Base-by-base conservation (phyloP, 1,139 yeast species). In the Meyerozyma guilliermondii region DNA sequence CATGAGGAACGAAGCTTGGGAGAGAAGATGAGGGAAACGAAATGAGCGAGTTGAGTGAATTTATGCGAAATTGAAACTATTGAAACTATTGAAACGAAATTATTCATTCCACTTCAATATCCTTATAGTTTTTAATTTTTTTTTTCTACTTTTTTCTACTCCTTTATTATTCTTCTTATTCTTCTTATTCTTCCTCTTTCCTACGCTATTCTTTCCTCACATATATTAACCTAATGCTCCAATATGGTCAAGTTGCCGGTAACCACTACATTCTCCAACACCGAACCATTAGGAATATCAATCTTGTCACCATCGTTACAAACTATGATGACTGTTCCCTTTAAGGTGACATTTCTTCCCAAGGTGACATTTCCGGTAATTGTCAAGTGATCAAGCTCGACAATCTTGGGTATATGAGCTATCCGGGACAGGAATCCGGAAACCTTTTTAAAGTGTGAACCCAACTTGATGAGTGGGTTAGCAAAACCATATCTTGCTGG, bases 301-400 rank as follows among this genome's bases (percentile, higher is more conserved):
- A 92, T 92, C 71, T 81, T 87, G 63, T 88, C 94, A 50, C 98
- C 98, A 59, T 92, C 98, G 49, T 92, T 91, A 68, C 98, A 91
- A 45, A 92, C 98, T 55, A 92, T 88, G 58, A 92, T 92, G 49
- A 92, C 98, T 11, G 98, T 92, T 50, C 98, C 98, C 76, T 87
- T 92, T 60, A 92, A 78, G 43, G 87, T 83, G 53, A 94, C 95
- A 56, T 81, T 82, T 65, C 87, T 87, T 58, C 98, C 98, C 56
- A 92, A 77, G 56, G 69, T 81, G 41, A 94, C 98, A 62, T 92
- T 91, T 68, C 98, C 98, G 43, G 98, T 92, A 54, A 92, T 91
- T 44, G 98, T 92, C 62, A 92, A 81, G 66, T 92, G 98, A 64
- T 92, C 98, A 59, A 92, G 81, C 71, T 92, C 98, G 58, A 92